Evolutionary conservation across 2,329 filamentous ascomycete species (phyloP), one percentile per base, ranked within the genome.

Genomic region (Boeremia exigua): DNA sequence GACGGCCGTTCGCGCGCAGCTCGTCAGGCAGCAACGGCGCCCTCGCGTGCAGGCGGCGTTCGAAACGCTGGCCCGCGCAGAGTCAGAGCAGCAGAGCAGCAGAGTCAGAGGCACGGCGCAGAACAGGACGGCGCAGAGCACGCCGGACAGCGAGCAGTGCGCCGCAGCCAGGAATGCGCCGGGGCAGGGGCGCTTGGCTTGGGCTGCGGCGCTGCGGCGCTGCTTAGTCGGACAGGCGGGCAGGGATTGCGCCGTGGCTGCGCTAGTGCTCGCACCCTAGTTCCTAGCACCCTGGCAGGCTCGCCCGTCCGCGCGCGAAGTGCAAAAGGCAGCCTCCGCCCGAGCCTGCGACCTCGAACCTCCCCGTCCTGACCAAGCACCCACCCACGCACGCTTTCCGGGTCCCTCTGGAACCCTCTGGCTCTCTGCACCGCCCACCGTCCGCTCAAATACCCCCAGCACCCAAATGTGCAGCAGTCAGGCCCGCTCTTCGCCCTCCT

Each of bases 401-500:
- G 19, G 19, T 5, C 5, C 19, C 19, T 23, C 19, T 23, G 19
- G 19, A 23, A 23, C 19, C 19, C 19, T 23, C 19, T 23, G 19
- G 19, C 19, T 23, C 19, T 23, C 3, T 23, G 33, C 33, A 15
- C n/a, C 33, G 33, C 6, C 33, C 33, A 4, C 33, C 33, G 6
- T 3, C 71, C 37, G 49, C 49, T 64, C 65, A 62, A 66, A 58
- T 45, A 60, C 38, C 49, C 17, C 6, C 36, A 15, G 37, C 25
- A 40, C 46, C 66, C 69, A 62, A 75, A 75, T 75, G 73, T 75
- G 63, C 65, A 69, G 71, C 56, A 71, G 66, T 66, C 70, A 69
- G 70, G 63, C 54, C 55, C 60, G 63, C 62, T 60, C 62, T 65
- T 63, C 62, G 59, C 67, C 66, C 64, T 67, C 66, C 64, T 61